Conservation (phyloP, 768 basidiomycete species). For the Termitomyces titanicus region DNA sequence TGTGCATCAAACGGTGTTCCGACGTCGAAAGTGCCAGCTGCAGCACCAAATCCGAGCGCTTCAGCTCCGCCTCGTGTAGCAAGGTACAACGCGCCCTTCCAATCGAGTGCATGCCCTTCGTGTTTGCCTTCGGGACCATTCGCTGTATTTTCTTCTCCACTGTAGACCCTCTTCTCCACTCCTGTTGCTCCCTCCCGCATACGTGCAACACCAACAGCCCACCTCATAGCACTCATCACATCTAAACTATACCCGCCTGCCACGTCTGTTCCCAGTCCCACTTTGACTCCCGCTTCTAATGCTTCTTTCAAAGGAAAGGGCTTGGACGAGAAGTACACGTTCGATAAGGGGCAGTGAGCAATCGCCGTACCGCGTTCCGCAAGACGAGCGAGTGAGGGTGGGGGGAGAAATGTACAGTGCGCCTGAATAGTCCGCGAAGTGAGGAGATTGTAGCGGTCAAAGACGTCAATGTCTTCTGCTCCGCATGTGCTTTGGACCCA, state of each 20-base stretch:
- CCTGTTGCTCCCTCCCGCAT: constrained; percentile 51
- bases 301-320: constrained; percentile 73
- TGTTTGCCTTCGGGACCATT: background rate
- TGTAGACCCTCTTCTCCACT: constrained; percentile 17
- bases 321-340: constrained; percentile 78
- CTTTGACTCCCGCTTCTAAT: constrained; percentile 52
- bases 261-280: constrained; percentile 84
- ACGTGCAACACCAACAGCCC: constrained; percentile 67
- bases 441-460: constrained; percentile 57
- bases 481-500: constrained; percentile 63
- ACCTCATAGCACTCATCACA: constrained; percentile 78
- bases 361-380: constrained; percentile 52
- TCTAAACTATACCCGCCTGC: constrained; percentile 83
- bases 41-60: constrained; percentile 55
- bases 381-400: constrained; percentile 48
- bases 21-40: constrained; percentile 49
- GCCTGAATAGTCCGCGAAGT: constrained; percentile 73
- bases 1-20: constrained; percentile 77
- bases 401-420: constrained; percentile 81
- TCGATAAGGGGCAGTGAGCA: constrained; percentile 88
- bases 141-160: constrained; percentile 3
- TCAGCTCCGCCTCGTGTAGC: constrained; percentile 77
- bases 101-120: constrained; percentile 49
- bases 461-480: constrained; percentile 70
- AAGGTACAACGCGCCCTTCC: constrained; percentile 79